Conservation (phyloP, 208 protist genomes). For the Porcisia deanei region DNA sequence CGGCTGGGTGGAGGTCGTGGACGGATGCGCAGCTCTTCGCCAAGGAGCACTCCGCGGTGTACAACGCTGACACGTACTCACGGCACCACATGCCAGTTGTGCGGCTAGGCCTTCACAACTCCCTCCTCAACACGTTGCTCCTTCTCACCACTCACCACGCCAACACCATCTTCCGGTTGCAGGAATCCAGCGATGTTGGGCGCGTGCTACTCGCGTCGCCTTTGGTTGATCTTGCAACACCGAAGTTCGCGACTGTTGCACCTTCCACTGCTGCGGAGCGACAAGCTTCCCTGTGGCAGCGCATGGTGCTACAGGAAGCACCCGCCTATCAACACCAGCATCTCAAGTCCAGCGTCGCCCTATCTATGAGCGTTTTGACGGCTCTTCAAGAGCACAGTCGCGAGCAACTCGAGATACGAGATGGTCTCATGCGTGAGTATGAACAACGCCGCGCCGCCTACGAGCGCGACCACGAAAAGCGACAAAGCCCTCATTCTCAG, state of each 20-base stretch:
- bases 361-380: slow-evolving; percentile 38
- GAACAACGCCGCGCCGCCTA: slow-evolving; percentile 27
- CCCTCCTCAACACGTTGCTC: slow-evolving; percentile 54
- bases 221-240: neutral
- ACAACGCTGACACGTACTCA: slow-evolving; percentile 43
- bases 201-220: slow-evolving; percentile 13
- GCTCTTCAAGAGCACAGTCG: slow-evolving; percentile 48
- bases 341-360: slow-evolving; percentile 20
- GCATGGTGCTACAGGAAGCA: slow-evolving; percentile 10
- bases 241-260: neutral
- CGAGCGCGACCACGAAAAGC: slow-evolving; percentile 13
- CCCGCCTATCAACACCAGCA: slow-evolving; percentile 10
- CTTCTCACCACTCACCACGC: slow-evolving; percentile 24
- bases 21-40: slow-evolving; percentile 50
- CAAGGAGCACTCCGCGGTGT: slow-evolving; percentile 25
- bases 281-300: slow-evolving; percentile 16
- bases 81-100: slow-evolving; percentile 43
- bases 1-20: slow-evolving; percentile 53
- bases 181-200: slow-evolving; percentile 25
- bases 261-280: neutral
- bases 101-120: slow-evolving; percentile 34
- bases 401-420: slow-evolving; percentile 21
- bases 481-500: neutral
- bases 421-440: slow-evolving; percentile 41
- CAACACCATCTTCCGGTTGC: slow-evolving; percentile 13